Evolutionary conservation across 2,329 filamentous ascomycete species (phyloP).

Genomic region (Dothistroma septosporum): DNA sequence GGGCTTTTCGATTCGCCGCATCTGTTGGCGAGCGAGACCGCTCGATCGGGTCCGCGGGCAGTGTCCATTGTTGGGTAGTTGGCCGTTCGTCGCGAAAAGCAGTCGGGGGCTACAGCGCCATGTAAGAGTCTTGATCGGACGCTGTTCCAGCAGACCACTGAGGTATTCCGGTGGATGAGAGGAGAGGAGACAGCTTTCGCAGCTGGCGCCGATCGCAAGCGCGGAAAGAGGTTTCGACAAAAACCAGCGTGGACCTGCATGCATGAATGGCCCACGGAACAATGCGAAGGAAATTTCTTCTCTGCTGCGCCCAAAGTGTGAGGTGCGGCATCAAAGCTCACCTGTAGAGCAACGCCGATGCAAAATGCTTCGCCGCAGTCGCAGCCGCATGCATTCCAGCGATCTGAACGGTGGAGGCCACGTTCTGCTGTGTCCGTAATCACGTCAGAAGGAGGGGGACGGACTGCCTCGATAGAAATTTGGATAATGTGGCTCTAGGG

Average conservation of each 20-base stretch:
- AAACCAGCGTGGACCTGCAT: no score
- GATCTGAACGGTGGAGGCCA: background rate
- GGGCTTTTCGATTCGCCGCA: constrained; percentile 60
- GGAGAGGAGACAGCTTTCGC: background rate
- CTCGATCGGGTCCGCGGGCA: constrained; percentile 13
- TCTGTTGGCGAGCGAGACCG: constrained; percentile 46
- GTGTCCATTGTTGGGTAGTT: constrained; percentile 18
- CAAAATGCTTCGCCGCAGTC: background rate
- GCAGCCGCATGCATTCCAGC: background rate
- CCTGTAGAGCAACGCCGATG: background rate
- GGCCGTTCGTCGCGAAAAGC: background rate
- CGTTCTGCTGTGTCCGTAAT: background rate
- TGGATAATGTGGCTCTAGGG: background rate
- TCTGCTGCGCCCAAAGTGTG: background rate
- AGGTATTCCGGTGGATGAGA: background rate
- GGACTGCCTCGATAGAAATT: background rate
- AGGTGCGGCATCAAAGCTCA: background rate
- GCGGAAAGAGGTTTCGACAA: background rate
- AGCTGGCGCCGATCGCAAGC: background rate
- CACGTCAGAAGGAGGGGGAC: background rate
- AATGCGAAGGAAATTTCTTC: background rate
- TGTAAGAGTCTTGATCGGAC: background rate
- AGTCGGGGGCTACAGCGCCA: background rate
- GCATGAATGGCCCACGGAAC: background rate
- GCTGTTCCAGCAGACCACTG: background rate